Evolutionary conservation across 2,329 filamentous ascomycete genomes (phyloP), one percentile per base, ranked within the genome.

Genomic region (Aspergillus oerlinghausenensis): DNA sequence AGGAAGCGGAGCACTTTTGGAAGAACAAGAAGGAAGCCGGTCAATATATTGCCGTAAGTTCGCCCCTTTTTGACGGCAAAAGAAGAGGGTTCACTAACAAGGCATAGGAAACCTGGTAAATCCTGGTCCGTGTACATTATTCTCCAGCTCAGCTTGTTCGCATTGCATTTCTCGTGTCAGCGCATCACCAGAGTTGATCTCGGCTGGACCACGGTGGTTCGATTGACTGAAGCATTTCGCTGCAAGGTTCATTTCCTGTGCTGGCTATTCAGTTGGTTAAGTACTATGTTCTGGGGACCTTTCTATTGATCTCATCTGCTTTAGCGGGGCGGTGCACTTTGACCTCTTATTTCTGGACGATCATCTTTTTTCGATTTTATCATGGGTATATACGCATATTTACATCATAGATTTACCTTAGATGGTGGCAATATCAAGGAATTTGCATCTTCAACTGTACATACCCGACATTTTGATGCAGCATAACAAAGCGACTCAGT

Each of bases 1-100:
- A 92, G 32, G 91, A 96, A 72, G 93, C 94, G 2, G 81, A 83
- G 70, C 85, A 88, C 62, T 99, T 97, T 73, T 97, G 94, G 94
- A 79, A 87, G 49, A 82, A 90, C 66, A 97, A 97, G 85, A 93
- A 89, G 80, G 88, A 92, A 64, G 91, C 86, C 26, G 92, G 92
- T 3, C 92, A 97, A 77, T 99, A 97, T 73, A 96, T 97, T 81
- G 91, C 93, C 57, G 92, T 76, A 68, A 70, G 74, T 72, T 50
- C 23, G 17, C 19, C 5, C 25, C 50, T 32, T 32, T 7, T 32
- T 7, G 25, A 38, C 48, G 58, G 28, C 3, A 29, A 29, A 11
- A 11, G 28, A 11, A 29, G 28, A 29, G 3, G 50, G 60, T 26
- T 21, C 6, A 11, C 62, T 52, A 51, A 63, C 47, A 35, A 29